These are phyloP conservation scores for Cladophialophora bantiana DNA, from an alignment of 2,329 filamentous ascomycete species.

Conservation along the genomic window DNA sequence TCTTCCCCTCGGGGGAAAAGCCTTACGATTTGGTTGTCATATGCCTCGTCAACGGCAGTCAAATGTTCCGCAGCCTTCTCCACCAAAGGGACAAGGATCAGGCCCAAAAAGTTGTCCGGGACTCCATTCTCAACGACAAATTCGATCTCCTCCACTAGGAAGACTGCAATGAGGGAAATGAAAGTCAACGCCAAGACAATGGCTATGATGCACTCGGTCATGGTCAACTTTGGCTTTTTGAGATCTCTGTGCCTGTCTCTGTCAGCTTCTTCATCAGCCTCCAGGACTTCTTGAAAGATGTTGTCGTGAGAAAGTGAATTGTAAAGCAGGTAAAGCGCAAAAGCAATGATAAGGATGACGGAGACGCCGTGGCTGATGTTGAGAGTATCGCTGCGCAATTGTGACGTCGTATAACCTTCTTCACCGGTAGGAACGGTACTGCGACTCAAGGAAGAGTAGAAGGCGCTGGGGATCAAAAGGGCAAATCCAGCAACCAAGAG, in stretches of 20 bases:
- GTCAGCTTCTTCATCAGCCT: slow-evolving; percentile 72
- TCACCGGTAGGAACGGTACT: slow-evolving; percentile 49
- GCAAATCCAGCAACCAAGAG: slow-evolving; percentile 75
- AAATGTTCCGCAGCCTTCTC: slow-evolving; percentile 88
- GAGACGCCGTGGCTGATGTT: slow-evolving; percentile 74
- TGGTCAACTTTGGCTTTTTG: slow-evolving; percentile 72
- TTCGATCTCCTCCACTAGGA: slow-evolving; percentile 75
- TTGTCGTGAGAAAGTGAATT: slow-evolving; percentile 79
- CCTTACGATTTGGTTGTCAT: slow-evolving; percentile 67
- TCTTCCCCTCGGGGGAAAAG: not conserved
- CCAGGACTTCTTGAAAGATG: slow-evolving; percentile 77
- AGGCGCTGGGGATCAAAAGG: slow-evolving; percentile 54
- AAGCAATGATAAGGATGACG: slow-evolving; percentile 73
- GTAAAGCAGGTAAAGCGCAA: slow-evolving; percentile 72
- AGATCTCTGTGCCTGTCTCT: slow-evolving; percentile 67
- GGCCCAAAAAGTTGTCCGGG: slow-evolving; percentile 67
- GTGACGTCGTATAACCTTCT: slow-evolving; percentile 45
- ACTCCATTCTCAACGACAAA: slow-evolving; percentile 62
- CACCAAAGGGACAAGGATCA: slow-evolving; percentile 73
- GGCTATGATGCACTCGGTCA: slow-evolving; percentile 74
- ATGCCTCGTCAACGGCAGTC: slow-evolving; percentile 84
- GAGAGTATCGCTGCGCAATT: slow-evolving; percentile 62
- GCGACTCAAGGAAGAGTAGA: slow-evolving; percentile 59
- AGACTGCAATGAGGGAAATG: slow-evolving; percentile 76
- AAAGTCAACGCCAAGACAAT: slow-evolving; percentile 69